phyloP scores from a whole-genome alignment of 2,329 filamentous ascomycete species.

The Epichloe baconii region DNA sequence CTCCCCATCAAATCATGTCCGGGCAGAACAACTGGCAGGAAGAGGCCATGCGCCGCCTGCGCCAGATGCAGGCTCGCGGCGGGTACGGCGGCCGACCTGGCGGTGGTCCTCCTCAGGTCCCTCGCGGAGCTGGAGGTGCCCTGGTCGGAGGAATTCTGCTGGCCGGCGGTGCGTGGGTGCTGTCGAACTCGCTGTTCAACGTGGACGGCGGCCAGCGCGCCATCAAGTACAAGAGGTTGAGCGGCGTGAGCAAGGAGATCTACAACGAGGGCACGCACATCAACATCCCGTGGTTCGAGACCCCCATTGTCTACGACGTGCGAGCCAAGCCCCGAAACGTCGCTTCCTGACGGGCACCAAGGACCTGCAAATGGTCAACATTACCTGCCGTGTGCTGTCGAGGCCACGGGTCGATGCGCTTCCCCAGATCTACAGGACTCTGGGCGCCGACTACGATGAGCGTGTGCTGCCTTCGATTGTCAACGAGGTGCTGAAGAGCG shows the following conservation, averaged over 20 bases:
- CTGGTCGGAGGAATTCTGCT: conserved; percentile 30
- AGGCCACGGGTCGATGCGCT: conserved; percentile 76
- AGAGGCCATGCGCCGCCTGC: conserved; percentile 37
- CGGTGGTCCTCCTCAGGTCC: conserved; percentile 23
- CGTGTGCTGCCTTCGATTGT: conserved; percentile 93
- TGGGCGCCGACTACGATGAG: conserved; percentile 95
- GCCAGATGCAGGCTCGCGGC: conserved; percentile 32
- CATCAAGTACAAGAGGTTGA: conserved; percentile 92
- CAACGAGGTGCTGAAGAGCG: conserved; percentile 96
- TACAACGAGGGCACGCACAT: conserved; percentile 95
- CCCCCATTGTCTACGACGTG: conserved; percentile 91
- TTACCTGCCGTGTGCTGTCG: conserved; percentile 97
- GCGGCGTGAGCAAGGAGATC: conserved; percentile 91
- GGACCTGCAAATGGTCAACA: conserved; percentile 99
- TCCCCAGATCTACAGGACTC: conserved; percentile 91
- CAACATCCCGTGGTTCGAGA: conserved; percentile 93
- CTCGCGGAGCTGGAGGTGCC: conserved; percentile 26
- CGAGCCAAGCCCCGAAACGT: conserved; percentile 96
- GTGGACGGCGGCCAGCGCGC: conserved; percentile 97
- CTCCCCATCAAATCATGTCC: conserved; percentile 16
- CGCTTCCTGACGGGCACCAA: conserved; percentile 96
- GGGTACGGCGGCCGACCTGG: conserved; percentile 30
- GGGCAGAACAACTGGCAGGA: conserved; percentile 30
- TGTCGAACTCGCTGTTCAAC: conserved; percentile 55
- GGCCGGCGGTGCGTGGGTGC: conserved; percentile 34